These are phyloP conservation scores for Kwoniella sp. DNA, from an alignment of 768 basidiomycete species.

Conservation along the genomic window DNA sequence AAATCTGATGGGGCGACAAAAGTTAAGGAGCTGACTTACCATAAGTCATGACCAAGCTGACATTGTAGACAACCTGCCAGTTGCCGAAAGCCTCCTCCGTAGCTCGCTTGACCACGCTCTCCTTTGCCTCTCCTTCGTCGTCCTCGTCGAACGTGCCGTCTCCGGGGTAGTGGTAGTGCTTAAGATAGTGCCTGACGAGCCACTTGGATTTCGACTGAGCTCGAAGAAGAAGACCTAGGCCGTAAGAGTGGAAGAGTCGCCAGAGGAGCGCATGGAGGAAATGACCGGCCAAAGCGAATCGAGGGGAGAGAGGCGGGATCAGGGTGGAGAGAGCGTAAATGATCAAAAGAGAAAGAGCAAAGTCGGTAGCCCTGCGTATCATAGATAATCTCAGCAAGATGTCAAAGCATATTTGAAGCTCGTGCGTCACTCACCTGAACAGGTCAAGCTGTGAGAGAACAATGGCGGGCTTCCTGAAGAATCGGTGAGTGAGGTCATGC, in stretches of 20 bases:
- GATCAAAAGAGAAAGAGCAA: slow-evolving; percentile 74
- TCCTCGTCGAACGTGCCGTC: slow-evolving; percentile 17
- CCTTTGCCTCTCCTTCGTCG: slow-evolving; percentile 57
- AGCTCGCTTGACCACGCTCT: slow-evolving; percentile 71
- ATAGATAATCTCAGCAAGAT: not conserved
- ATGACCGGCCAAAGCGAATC: slow-evolving; percentile 64
- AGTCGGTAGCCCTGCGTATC: slow-evolving; percentile 72
- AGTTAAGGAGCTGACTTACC: slow-evolving; percentile 64
- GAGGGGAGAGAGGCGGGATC: slow-evolving; percentile 64
- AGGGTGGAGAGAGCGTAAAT: slow-evolving; percentile 67
- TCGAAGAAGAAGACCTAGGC: slow-evolving; percentile 77
- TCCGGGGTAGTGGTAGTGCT: slow-evolving; percentile 80
- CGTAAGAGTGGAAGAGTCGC: slow-evolving; percentile 85
- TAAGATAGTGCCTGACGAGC: slow-evolving; percentile 88
- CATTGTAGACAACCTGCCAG: slow-evolving; percentile 91
- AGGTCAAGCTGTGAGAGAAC: slow-evolving; percentile 79
- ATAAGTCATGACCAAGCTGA: slow-evolving; percentile 93
- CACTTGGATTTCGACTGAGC: slow-evolving; percentile 85
- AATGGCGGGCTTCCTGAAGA: slow-evolving; percentile 85
- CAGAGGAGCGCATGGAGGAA: slow-evolving; percentile 81
- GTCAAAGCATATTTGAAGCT: not conserved
- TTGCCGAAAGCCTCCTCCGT: slow-evolving; percentile 91
- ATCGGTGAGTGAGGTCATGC: slow-evolving; percentile 85
- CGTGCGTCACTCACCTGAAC: slow-evolving; percentile 76
- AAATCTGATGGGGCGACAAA: no score